Evolutionary conservation across 2,329 filamentous ascomycete genomes (phyloP).

Genomic region (Paramyrothecium sp.): DNA sequence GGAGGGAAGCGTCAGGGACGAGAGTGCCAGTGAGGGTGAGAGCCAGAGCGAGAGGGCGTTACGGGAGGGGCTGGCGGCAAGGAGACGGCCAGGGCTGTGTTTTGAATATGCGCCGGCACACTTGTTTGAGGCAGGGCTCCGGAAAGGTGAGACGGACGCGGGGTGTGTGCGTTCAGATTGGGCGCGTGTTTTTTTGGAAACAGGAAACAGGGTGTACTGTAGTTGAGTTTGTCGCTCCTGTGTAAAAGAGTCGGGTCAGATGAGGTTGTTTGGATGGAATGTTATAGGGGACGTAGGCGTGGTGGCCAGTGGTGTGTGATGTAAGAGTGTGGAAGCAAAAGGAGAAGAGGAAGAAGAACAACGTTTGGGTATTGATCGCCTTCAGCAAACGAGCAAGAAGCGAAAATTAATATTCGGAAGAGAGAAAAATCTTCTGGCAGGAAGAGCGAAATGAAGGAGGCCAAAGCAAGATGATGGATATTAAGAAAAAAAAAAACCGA

Average conservation of each 20-base stretch:
- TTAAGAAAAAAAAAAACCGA: no score
- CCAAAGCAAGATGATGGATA: no score
- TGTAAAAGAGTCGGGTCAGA: no score
- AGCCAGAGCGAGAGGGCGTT: background rate
- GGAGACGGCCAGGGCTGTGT: background rate
- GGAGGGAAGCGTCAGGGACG: background rate
- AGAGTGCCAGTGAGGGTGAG: background rate
- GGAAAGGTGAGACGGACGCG: background rate
- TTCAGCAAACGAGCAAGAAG: no score
- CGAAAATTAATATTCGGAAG: no score
- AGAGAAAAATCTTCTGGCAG: no score
- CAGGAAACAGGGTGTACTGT: no score
- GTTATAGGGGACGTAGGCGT: background rate
- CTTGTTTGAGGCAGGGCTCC: background rate
- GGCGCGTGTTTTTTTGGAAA: background rate
- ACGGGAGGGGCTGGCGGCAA: slow-evolving; percentile 2
- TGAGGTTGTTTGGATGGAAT: background rate
- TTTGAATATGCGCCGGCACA: slow-evolving; percentile 2
- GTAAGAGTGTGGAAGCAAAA: background rate
- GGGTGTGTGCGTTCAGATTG: background rate
- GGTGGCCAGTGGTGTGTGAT: background rate
- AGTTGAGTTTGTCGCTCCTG: no score
- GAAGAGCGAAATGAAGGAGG: no score
- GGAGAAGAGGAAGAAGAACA: background rate
- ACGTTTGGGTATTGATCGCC: no score